phyloP scores from a whole-genome alignment of 2,329 filamentous ascomycete species.

The Paramyrothecium roridum region DNA sequence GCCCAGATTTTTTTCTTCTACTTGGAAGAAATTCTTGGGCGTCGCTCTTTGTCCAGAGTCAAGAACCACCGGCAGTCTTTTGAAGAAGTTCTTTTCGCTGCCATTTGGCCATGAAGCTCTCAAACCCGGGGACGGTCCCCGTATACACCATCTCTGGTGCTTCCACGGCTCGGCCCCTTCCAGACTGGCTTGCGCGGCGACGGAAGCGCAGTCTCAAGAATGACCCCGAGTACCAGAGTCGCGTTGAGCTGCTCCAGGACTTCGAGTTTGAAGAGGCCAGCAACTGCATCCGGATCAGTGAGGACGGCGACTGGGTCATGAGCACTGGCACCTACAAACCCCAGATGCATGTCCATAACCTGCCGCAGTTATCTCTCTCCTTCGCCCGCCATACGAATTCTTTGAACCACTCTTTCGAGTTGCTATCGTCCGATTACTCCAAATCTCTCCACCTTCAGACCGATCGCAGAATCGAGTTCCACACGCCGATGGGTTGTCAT shows the following conservation, averaged over 20 bases:
- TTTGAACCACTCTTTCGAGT: conserved; percentile 85
- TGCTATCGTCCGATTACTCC: conserved; percentile 87
- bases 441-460: conserved; percentile 93
- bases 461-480: conserved; percentile 89
- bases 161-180: conserved; percentile 80
- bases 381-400: conserved; percentile 89
- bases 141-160: conserved; percentile 96
- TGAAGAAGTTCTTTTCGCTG: not conserved
- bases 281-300: conserved; percentile 82
- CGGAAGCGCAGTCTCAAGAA: conserved; percentile 90
- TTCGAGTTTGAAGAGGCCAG: conserved; percentile 98
- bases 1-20: not conserved
- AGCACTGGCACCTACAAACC: conserved; percentile 75
- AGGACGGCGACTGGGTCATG: conserved; percentile 97
- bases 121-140: conserved; percentile 76
- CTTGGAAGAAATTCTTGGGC: not conserved
- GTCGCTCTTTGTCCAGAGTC: not conserved
- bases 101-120: conserved; percentile 66
- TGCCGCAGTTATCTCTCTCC: conserved; percentile 90
- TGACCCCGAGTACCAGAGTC: conserved; percentile 87
- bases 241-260: conserved; percentile 92
- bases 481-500: conserved; percentile 84
- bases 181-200: conserved; percentile 90
- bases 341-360: conserved; percentile 86
- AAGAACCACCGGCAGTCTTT: not conserved